Evolutionary conservation across 1,284 basidiomycete species (phyloP).

Genomic region (Coriolopsis trogii): DNA sequence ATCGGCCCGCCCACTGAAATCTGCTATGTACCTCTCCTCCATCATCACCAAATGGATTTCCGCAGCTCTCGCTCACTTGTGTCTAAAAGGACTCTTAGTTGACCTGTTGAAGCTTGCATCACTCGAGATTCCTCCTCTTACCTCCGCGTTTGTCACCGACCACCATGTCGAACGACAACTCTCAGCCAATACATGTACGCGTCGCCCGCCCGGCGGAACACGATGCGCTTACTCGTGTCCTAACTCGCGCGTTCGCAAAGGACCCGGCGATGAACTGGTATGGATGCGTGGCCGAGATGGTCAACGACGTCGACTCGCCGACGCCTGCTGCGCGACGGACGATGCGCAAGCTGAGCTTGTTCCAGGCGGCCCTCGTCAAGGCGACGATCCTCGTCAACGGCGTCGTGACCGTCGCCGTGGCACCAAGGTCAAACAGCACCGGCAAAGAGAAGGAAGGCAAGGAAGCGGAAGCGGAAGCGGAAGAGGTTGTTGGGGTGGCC

Average conservation of each 20-base stretch:
- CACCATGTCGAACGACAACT: neutral
- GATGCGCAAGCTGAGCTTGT: slow-evolving; percentile 6
- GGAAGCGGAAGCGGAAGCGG: neutral
- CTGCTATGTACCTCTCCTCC: too few species aligned
- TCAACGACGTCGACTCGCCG: slow-evolving; percentile 10
- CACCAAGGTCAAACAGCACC: neutral
- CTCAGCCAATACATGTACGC: slow-evolving; percentile 1
- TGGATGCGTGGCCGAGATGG: slow-evolving; percentile 15
- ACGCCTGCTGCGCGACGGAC: neutral
- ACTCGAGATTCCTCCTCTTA: too few species aligned
- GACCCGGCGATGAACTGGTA: slow-evolving; percentile 30
- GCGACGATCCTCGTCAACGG: slow-evolving; percentile 9
- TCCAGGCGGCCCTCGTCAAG: slow-evolving; percentile 15
- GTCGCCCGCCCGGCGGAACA: neutral
- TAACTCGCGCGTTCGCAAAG: slow-evolving; percentile 22
- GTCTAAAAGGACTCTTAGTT: too few species aligned
- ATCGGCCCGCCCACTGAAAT: too few species aligned
- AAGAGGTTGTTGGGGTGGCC: neutral
- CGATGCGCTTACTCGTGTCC: slow-evolving; percentile 5
- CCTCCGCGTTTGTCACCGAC: neutral
- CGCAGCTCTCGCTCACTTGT: too few species aligned
- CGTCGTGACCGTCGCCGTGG: slow-evolving; percentile 10
- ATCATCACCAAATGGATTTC: too few species aligned
- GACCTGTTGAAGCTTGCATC: too few species aligned
- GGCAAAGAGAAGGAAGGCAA: neutral